phyloP scores from a whole-genome alignment of 345 rosid species.

The Xanthoceras sorbifolium region DNA sequence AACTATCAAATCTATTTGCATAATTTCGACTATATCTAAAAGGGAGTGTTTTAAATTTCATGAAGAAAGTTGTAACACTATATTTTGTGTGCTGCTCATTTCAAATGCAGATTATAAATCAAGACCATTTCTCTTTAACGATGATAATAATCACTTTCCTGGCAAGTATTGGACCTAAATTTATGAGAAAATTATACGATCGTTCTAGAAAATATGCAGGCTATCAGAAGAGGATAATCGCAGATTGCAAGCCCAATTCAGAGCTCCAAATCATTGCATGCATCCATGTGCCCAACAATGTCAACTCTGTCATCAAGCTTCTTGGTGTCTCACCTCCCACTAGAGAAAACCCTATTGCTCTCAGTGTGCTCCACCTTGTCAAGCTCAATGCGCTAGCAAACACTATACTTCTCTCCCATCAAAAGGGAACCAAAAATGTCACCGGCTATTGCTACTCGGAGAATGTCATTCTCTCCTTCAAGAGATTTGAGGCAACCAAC shows the following conservation, averaged over 20 bases:
- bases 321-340: slow-evolving; percentile 22
- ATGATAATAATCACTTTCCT: not conserved
- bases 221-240: slow-evolving; percentile 25
- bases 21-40: not conserved
- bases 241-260: not conserved
- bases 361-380: slow-evolving; percentile 34
- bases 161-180: slow-evolving; percentile 6
- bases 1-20: not conserved
- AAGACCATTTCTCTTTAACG: not conserved
- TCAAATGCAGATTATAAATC: not conserved
- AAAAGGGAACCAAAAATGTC: slow-evolving; percentile 2
- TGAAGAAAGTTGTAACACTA: not conserved
- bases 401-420: slow-evolving; percentile 38
- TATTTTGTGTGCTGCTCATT: not conserved
- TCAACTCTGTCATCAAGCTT: slow-evolving; percentile 28
- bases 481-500: slow-evolving; percentile 22
- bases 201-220: slow-evolving; percentile 33
- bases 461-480: slow-evolving; percentile 30
- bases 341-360: slow-evolving; percentile 19
- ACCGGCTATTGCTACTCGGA: slow-evolving; percentile 16
- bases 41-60: not conserved
- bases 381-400: slow-evolving; percentile 24
- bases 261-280: slow-evolving; percentile 34
- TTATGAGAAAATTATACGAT: slow-evolving; percentile 24
- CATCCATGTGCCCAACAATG: slow-evolving; percentile 30